A percentile compares a stretch with the other conserved stretches of the same genome.
Conservation (phyloP, 176 grass and related monocot genomes). For the Dendrocalamus sinicus region DNA sequence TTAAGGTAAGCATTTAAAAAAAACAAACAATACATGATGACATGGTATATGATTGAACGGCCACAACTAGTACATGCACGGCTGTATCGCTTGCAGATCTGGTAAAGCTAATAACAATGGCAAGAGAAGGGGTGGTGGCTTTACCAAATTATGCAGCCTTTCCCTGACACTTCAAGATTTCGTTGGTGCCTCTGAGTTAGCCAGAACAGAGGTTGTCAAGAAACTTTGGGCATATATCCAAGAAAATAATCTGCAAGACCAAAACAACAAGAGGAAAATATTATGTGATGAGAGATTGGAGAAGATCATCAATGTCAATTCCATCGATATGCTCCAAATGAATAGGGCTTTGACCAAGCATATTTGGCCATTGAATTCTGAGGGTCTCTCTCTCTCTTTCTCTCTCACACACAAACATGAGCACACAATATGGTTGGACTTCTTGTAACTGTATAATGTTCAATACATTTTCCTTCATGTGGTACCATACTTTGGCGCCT, state of each 20-base stretch:
- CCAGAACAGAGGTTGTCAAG: constrained; percentile 99
- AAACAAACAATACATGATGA: too few species aligned
- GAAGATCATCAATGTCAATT: constrained; percentile 82
- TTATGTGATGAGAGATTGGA: constrained; percentile 76
- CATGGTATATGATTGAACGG: too few species aligned
- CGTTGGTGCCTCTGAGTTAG: constrained; percentile 79
- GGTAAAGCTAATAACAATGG: constrained; percentile 61
- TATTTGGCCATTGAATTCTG: constrained; percentile 88
- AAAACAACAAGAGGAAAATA: constrained; percentile 80
- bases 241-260: constrained; percentile 91
- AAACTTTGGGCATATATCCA: constrained; percentile 86
- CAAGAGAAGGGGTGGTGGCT: constrained; percentile 85
- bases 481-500: not conserved
- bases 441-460: not conserved
- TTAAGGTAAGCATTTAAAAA: too few species aligned
- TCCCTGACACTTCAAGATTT: constrained; percentile 83
- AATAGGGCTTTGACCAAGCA: constrained; percentile 94
- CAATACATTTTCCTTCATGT: constrained; percentile 4
- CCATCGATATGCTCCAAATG: constrained; percentile 99
- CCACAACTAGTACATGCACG: too few species aligned
- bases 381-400: constrained; percentile 52
- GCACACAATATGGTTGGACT: not conserved
- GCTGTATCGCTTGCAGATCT: constrained; percentile 24
- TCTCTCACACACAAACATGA: not conserved
- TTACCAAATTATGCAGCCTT: constrained; percentile 94